Conservation (phyloP, 352 stramenopile species). For the Aphanomyces stellatus region DNA sequence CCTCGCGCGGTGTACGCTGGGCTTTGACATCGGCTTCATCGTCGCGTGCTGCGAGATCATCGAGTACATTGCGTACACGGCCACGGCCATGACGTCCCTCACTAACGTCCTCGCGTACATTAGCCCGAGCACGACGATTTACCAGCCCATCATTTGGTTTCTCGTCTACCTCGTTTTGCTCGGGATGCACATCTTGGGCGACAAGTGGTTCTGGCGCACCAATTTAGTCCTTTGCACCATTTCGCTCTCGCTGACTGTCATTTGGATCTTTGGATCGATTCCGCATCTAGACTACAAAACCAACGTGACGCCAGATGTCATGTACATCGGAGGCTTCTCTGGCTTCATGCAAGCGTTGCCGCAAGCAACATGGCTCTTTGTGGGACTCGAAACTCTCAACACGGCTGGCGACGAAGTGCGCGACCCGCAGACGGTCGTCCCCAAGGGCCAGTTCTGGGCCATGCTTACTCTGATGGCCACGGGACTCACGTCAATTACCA, state of each 20-base stretch:
- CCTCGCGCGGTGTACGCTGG: constrained; percentile 13
- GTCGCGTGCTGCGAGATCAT: constrained; percentile 12
- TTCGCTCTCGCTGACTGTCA: constrained; percentile 19
- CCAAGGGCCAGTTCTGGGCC: constrained; percentile 16
- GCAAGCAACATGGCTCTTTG: neutral
- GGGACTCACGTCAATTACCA: constrained; percentile 27
- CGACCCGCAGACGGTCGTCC: constrained; percentile 20
- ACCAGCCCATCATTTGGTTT: constrained; percentile 21
- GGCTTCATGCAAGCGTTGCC: constrained; percentile 8
- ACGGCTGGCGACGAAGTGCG: constrained; percentile 9
- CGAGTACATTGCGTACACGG: constrained; percentile 16
- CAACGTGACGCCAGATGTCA: constrained; percentile 14
- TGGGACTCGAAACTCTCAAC: neutral
- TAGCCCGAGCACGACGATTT: constrained; percentile 13
- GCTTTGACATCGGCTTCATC: constrained; percentile 15
- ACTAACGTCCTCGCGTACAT: constrained; percentile 24
- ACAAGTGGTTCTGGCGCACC: constrained; percentile 24
- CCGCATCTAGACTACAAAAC: constrained; percentile 20
- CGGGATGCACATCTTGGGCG: constrained; percentile 25
- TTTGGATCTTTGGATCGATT: constrained; percentile 26
- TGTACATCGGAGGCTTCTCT: constrained; percentile 15
- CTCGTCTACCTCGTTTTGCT: constrained; percentile 24
- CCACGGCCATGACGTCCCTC: neutral
- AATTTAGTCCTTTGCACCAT: constrained; percentile 21
- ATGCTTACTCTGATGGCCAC: constrained; percentile 29